Base-by-base conservation (phyloP, 371 early-diverging fungal genomes). In the Mucor sp. region DNA sequence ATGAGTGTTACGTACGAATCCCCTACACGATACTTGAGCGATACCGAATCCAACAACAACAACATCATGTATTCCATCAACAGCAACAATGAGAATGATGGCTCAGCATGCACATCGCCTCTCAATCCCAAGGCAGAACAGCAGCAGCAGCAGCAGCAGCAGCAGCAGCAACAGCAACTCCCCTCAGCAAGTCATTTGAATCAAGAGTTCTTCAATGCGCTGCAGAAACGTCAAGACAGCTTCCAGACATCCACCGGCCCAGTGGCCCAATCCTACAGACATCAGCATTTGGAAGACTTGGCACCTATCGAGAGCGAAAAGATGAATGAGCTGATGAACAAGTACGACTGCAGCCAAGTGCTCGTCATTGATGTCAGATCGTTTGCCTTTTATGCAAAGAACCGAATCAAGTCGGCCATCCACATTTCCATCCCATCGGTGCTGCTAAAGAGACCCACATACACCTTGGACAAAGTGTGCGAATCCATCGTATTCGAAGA, bases 301-400 rank as follows among this genome's bases (percentile, higher is more conserved):
- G 50, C 53, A 12, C 67, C 71, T 41, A 58, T 65, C 15, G 32
- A 47, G 17, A 28, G 61, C 43, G 44, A 44, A 21, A 8, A 25
- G n/a, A 12, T 66, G 28, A 60, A 63, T 23, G 39, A 48, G 15
- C 25, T 67, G 9, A 48, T 64, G 41, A 39, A 47, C n/a, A 37
- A 33, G 48, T 14, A 21, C 12, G 47, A 35, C 11, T 4, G 35
- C 14, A 27, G 50, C 12, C 23, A 44, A 25, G 30, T 83, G n/a
- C 50, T 85, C 15, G 56, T 87, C 4, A 70, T 87, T 33, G 88
- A 87, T 69, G 76, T 86, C 63, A 76, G 87, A 12, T 70, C 88
- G 0, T 62, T 75, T 44, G 60, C 60, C 0, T 74, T 74, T 25
- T 78, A 72, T 58, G 65, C 80, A 11, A 55, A 58, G 3, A 65